phyloP scores from a whole-genome alignment of 192 early-diverging fungal genomes.

The Polychytrium aggregatum region DNA sequence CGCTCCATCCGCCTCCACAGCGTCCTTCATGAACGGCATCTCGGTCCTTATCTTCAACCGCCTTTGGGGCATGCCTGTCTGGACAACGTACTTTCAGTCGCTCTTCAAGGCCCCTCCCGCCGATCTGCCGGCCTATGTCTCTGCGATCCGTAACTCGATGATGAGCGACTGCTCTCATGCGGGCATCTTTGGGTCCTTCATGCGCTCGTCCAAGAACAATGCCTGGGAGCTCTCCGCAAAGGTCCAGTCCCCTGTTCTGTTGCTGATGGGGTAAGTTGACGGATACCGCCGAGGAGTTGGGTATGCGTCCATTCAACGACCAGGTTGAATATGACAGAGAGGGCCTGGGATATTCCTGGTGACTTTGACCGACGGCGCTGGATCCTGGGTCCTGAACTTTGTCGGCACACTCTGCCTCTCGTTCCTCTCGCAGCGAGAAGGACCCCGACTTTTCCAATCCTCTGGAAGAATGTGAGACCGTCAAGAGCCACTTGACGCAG shows the following conservation, averaged over 20 bases:
- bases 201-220: constrained; percentile 8
- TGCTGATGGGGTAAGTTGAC: too few species aligned
- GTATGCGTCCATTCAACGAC: too few species aligned
- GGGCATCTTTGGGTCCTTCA: constrained; percentile 4
- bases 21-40: constrained; percentile 6
- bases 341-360: too few species aligned
- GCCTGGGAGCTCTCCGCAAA: constrained; percentile 3
- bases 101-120: constrained; percentile 13
- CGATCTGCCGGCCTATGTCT: constrained; percentile 11
- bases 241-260: constrained; percentile 6
- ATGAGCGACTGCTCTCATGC: constrained; percentile 9
- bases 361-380: too few species aligned
- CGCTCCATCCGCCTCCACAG: not conserved
- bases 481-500: not conserved
- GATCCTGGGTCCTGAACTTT: too few species aligned
- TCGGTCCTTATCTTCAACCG: constrained; percentile 12
- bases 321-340: too few species aligned
- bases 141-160: constrained; percentile 9
- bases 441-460: constrained; percentile 22
- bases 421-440: too few species aligned
- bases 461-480: constrained; percentile 1
- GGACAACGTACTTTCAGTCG: constrained; percentile 6
- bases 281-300: too few species aligned
- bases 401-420: too few species aligned
- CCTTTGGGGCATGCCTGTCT: constrained; percentile 14